phyloP scores from a whole-genome alignment of 768 basidiomycete species.

The Termitomyces sp. region DNA sequence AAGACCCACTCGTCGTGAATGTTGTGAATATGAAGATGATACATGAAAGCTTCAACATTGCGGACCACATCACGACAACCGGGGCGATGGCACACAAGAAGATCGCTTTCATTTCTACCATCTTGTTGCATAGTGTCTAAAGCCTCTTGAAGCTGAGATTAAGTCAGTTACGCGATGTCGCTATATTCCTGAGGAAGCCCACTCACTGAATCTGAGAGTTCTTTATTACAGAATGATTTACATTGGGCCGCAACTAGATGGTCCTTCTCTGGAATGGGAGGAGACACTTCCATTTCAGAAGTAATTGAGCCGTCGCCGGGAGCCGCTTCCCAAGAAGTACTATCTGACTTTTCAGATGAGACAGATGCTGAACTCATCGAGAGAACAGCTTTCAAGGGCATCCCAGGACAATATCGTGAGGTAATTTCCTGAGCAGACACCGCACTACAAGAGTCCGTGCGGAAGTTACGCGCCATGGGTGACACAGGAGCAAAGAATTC shows the following conservation, averaged over 20 bases:
- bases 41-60: constrained; percentile 41
- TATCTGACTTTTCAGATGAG: neutral
- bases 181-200: neutral
- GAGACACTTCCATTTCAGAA: constrained; percentile 7
- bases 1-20: constrained; percentile 38
- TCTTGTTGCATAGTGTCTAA: constrained; percentile 20
- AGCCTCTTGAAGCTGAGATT: constrained; percentile 35
- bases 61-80: constrained; percentile 42
- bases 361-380: neutral
- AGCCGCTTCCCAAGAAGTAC: neutral
- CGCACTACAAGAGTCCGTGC: constrained; percentile 20
- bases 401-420: constrained; percentile 32
- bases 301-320: neutral
- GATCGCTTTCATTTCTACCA: constrained; percentile 24
- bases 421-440: constrained; percentile 35
- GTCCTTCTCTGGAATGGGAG: constrained; percentile 14
- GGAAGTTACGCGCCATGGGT: constrained; percentile 20
- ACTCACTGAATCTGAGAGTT: constrained; percentile 37
- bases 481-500: constrained; percentile 28
- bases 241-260: constrained; percentile 24
- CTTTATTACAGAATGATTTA: constrained; percentile 31
- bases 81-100: constrained; percentile 38
- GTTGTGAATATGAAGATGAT: constrained; percentile 55
- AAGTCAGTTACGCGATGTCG: neutral
- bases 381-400: constrained; percentile 18